These are phyloP conservation scores for Microascus cirrosus DNA, from an alignment of 2,329 filamentous ascomycete species.

Conservation along the genomic window DNA sequence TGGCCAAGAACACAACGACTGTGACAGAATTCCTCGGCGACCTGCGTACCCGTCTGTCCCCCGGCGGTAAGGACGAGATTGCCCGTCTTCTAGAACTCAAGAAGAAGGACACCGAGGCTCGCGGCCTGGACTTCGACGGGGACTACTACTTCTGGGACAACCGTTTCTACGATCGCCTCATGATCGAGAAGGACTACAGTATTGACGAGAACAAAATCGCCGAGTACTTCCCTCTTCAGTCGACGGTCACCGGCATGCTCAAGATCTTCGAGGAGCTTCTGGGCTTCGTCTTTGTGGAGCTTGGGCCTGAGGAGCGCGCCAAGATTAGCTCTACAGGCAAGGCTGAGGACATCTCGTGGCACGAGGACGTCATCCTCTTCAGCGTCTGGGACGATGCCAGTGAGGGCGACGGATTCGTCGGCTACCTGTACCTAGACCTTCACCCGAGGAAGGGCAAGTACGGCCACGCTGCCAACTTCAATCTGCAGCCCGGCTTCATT, in stretches of 20 bases:
- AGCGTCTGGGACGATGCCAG: conserved; percentile 70
- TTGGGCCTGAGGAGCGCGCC: conserved; percentile 54
- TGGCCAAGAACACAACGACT: conserved; percentile 66
- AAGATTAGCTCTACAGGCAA: conserved; percentile 55
- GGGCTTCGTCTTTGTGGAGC: conserved; percentile 66
- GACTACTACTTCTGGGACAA: conserved; percentile 79
- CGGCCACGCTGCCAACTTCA: conserved; percentile 77
- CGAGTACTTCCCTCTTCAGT: conserved; percentile 71
- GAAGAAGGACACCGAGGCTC: conserved; percentile 53
- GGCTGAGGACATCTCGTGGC: conserved; percentile 66
- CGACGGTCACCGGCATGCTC: conserved; percentile 67
- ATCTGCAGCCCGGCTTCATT: conserved; percentile 61
- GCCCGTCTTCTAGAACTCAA: conserved; percentile 63
- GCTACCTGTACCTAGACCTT: conserved; percentile 74
- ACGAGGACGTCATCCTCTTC: conserved; percentile 73
- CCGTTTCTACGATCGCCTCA: conserved; percentile 67
- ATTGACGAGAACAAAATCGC: conserved; percentile 72
- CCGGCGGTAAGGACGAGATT: conserved; percentile 61
- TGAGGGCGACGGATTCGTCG: conserved; percentile 62
- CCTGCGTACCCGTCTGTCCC: conserved; percentile 52
- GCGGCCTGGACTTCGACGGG: conserved; percentile 48
- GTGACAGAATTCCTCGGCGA: conserved; percentile 66
- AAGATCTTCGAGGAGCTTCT: conserved; percentile 77
- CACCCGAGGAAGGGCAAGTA: conserved; percentile 76
- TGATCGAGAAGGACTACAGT: conserved; percentile 70